phyloP scores from a whole-genome alignment of 441 rosid species.

The Manihot esculenta region DNA sequence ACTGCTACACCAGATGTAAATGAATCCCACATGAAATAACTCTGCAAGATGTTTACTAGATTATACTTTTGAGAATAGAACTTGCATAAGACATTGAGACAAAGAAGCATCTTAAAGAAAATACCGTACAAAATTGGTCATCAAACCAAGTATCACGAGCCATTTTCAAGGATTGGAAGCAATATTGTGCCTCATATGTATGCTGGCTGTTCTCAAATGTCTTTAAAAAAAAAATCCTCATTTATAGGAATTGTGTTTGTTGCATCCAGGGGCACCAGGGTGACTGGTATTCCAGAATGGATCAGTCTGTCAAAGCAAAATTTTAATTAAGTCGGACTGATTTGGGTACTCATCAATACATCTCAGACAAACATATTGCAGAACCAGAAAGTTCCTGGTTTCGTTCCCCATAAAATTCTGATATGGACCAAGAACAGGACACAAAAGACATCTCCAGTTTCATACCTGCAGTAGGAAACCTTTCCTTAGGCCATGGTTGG shows the following conservation, averaged over 20 bases:
- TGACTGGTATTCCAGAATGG: constrained; percentile 83
- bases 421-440: background rate
- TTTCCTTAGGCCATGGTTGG: constrained; percentile 74
- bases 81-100: background rate
- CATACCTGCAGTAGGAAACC: constrained; percentile 81
- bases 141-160: constrained; percentile 67
- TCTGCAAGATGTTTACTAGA: constrained; percentile 34
- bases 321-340: too few relatives aligned
- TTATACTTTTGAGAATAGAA: background rate
- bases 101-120: background rate
- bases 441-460: background rate
- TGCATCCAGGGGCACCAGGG: constrained; percentile 87
- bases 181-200: constrained; percentile 79
- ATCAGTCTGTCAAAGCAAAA: constrained; percentile 6
- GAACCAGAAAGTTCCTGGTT: too few relatives aligned
- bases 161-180: constrained; percentile 70
- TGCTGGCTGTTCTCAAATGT: constrained; percentile 54
- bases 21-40: constrained; percentile 93
- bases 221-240: constrained; percentile 52
- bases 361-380: too few relatives aligned
- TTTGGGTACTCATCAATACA: too few relatives aligned
- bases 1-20: constrained; percentile 74
- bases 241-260: constrained; percentile 73
- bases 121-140: constrained; percentile 55
- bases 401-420: background rate